phyloP scores from a whole-genome alignment of 1,284 basidiomycete genomes.

The Schizopora paradoxa region DNA sequence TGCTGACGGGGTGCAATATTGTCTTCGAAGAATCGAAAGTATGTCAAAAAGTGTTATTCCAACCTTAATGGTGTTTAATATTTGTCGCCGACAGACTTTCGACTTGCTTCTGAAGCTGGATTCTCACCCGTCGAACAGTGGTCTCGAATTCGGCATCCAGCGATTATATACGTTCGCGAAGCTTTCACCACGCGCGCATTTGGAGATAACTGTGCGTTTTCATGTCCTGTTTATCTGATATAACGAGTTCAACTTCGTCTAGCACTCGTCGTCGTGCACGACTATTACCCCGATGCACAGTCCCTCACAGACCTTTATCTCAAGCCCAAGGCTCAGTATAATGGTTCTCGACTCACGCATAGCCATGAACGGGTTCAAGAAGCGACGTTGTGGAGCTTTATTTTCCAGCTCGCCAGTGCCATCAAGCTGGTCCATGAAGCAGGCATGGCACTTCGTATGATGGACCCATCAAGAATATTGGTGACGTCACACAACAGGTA shows the following conservation, averaged over 20 bases:
- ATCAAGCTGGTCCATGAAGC: conserved; percentile 83
- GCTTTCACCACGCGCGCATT: conserved; percentile 96
- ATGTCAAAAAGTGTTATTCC: conserved; percentile 25
- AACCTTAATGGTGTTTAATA: neutral
- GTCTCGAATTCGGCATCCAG: conserved; percentile 83
- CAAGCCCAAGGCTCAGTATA: conserved; percentile 40
- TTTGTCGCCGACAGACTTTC: conserved; percentile 56
- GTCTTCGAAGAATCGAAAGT: conserved; percentile 85
- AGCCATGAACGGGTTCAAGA: conserved; percentile 53
- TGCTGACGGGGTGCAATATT: conserved; percentile 77
- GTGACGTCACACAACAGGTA: conserved; percentile 87
- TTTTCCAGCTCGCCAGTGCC: conserved; percentile 86
- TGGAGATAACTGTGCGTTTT: conserved; percentile 80
- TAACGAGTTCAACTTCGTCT: conserved; percentile 10
- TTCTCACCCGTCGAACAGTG: conserved; percentile 85
- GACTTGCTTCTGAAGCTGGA: conserved; percentile 76
- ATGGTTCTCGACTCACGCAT: conserved; percentile 36
- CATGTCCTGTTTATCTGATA: conserved; percentile 9
- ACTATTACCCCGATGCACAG: conserved; percentile 82
- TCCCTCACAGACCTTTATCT: conserved; percentile 75
- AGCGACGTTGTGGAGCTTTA: conserved; percentile 89
- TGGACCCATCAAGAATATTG: conserved; percentile 87
- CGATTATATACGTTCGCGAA: conserved; percentile 81
- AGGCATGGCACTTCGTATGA: conserved; percentile 76
- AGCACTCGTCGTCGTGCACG: conserved; percentile 93